Percentiles rank a stretch among this genome's conserved stretches.
These are phyloP conservation scores for Psophocarpus tetragonolobus DNA, from an alignment of 306 rosid genomes.

Conservation along the genomic window DNA sequence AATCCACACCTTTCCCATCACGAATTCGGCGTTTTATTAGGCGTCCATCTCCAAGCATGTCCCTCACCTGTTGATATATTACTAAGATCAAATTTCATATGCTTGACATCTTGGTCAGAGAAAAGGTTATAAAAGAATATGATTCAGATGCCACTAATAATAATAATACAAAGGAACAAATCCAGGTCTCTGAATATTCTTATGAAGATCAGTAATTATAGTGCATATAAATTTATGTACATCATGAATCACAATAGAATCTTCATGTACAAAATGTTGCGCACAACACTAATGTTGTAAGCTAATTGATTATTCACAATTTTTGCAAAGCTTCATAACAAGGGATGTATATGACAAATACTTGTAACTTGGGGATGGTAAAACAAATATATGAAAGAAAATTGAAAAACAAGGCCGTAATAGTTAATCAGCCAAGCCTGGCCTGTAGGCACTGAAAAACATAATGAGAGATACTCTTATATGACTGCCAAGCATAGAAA, in stretches of 20 bases:
- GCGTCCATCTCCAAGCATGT: slow-evolving; percentile 98
- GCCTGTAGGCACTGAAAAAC: neutral
- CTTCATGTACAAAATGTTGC: slow-evolving; percentile 1
- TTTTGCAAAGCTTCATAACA: neutral
- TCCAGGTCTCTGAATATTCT: neutral
- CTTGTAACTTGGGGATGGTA: neutral
- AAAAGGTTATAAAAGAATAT: slow-evolving; percentile 4
- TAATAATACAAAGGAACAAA: slow-evolving; percentile 16
- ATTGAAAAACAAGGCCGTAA: neutral
- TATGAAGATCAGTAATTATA: slow-evolving; percentile 6
- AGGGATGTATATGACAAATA: neutral
- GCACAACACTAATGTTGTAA: slow-evolving; percentile 11
- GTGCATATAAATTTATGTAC: neutral
- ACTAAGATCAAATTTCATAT: slow-evolving; percentile 32
- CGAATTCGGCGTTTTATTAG: slow-evolving; percentile 81
- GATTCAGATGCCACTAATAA: slow-evolving; percentile 4
- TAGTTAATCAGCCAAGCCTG: neutral
- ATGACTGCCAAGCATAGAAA: neutral
- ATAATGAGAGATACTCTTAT: neutral
- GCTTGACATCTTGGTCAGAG: neutral
- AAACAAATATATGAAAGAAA: slow-evolving; percentile 7
- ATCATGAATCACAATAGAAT: neutral
- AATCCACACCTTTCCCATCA: slow-evolving; percentile 84
- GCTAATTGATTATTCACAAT: neutral
- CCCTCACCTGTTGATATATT: slow-evolving; percentile 72